Conservation (phyloP, 805 yeast species). For the Vanderwaltozyma tropicalis region DNA sequence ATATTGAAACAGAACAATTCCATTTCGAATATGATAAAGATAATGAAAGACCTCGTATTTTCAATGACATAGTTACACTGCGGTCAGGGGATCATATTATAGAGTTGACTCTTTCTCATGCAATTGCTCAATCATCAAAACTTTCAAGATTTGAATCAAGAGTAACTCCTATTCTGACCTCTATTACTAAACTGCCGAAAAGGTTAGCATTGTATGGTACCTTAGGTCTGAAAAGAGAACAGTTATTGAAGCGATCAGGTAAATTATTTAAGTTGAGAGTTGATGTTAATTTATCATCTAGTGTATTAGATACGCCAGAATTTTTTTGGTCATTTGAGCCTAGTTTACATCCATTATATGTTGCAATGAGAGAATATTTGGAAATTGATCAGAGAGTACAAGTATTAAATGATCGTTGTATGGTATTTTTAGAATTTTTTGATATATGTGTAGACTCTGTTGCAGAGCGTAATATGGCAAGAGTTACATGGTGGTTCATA, state of each 20-base stretch:
- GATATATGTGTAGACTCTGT: slow-evolving; percentile 89
- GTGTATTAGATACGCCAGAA: slow-evolving; percentile 89
- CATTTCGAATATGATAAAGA: slow-evolving; percentile 42
- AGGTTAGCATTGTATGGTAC: slow-evolving; percentile 83
- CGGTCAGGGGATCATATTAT: slow-evolving; percentile 87
- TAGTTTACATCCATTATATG: slow-evolving; percentile 82
- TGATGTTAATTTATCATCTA: slow-evolving; percentile 85
- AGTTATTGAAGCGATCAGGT: slow-evolving; percentile 80
- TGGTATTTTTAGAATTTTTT: slow-evolving; percentile 85
- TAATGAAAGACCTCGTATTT: slow-evolving; percentile 61
- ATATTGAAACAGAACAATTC: slow-evolving; percentile 79
- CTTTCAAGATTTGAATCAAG: slow-evolving; percentile 83
- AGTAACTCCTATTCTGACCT: slow-evolving; percentile 72
- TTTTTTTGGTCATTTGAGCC: slow-evolving; percentile 96
- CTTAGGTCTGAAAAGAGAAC: slow-evolving; percentile 74
- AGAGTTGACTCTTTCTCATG: slow-evolving; percentile 87
- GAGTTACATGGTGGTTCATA: slow-evolving; percentile 85
- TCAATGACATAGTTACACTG: slow-evolving; percentile 87
- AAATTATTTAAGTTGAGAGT: slow-evolving; percentile 80
- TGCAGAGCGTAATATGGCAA: slow-evolving; percentile 83
- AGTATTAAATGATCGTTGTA: slow-evolving; percentile 86
- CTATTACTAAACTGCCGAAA: slow-evolving; percentile 83
- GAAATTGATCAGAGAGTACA: slow-evolving; percentile 94
- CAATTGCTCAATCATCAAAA: slow-evolving; percentile 93
- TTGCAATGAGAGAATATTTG: slow-evolving; percentile 80